Percentiles rank a stretch among this genome's conserved stretches.
Conservation (phyloP, 768 basidiomycete species). For the Boletus patriciae region DNA sequence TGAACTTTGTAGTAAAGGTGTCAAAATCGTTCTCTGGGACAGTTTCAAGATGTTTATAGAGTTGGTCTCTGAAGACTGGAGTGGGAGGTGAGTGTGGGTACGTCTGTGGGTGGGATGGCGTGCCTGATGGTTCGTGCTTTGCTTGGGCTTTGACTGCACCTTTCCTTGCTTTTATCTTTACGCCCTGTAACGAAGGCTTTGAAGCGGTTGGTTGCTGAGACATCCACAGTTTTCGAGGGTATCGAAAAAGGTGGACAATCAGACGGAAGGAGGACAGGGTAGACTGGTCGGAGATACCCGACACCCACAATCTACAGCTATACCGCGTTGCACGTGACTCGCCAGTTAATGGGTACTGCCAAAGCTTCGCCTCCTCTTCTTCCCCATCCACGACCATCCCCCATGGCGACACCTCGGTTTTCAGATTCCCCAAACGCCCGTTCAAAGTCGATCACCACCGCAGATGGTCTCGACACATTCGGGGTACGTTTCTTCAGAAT, state of each 20-base stretch:
- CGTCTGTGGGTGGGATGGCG: neutral
- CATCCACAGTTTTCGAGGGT: slow-evolving; percentile 68
- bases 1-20: slow-evolving; percentile 74
- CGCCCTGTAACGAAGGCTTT: slow-evolving; percentile 91
- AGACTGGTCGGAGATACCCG: slow-evolving; percentile 28
- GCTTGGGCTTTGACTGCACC: slow-evolving; percentile 89
- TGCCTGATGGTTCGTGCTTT: slow-evolving; percentile 87
- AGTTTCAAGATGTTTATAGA: slow-evolving; percentile 87
- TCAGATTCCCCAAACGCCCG: slow-evolving; percentile 73
- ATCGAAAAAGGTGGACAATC: slow-evolving; percentile 32
- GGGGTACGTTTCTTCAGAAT: slow-evolving; percentile 53
- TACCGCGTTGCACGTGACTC: slow-evolving; percentile 29
- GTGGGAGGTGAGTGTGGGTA: slow-evolving; percentile 14
- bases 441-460: slow-evolving; percentile 78
- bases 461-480: slow-evolving; percentile 69
- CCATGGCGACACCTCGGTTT: slow-evolving; percentile 37
- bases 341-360: slow-evolving; percentile 12
- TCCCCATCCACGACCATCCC: slow-evolving; percentile 15
- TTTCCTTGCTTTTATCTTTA: slow-evolving; percentile 91
- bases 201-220: slow-evolving; percentile 82
- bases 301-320: slow-evolving; percentile 4
- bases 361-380: neutral
- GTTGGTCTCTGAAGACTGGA: slow-evolving; percentile 88
- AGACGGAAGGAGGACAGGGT: slow-evolving; percentile 2
- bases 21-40: slow-evolving; percentile 82